phyloP scores from a whole-genome alignment of 2,329 filamentous ascomycete genomes.

The Plectosphaerella plurivora region DNA sequence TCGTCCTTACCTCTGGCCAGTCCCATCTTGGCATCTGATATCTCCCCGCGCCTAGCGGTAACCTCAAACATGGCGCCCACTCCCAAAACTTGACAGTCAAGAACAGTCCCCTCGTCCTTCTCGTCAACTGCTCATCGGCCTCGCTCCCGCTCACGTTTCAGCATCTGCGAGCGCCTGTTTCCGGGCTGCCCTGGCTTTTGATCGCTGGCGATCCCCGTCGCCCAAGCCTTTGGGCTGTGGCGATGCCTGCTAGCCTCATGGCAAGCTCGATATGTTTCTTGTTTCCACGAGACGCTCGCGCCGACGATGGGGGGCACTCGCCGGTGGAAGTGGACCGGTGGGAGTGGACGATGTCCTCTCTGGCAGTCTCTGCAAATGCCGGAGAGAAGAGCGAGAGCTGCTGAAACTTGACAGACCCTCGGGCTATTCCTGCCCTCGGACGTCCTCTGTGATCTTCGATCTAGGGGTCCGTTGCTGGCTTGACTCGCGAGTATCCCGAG shows the following conservation, averaged over 20 bases:
- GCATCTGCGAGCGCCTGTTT: neutral
- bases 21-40: neutral
- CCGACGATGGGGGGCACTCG: too few relatives aligned
- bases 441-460: too few relatives aligned
- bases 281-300: neutral
- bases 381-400: conserved; percentile 7
- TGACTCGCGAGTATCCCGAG: too few relatives aligned
- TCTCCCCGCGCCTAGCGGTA: neutral
- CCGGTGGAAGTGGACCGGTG: too few relatives aligned
- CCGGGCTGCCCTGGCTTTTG: neutral
- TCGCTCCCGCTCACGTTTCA: neutral
- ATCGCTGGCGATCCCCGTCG: neutral
- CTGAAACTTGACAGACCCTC: conserved; percentile 11
- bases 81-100: conserved; percentile 3
- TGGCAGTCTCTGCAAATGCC: conserved; percentile 3
- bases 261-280: neutral
- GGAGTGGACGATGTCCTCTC: too few relatives aligned
- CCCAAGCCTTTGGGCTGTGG: neutral
- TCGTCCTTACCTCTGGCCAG: too few relatives aligned
- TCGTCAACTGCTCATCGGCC: neutral
- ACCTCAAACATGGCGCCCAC: conserved; percentile 1
- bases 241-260: neutral
- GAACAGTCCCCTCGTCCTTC: neutral
- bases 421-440: conserved; percentile 6
- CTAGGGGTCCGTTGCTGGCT: too few relatives aligned